A percentile compares a stretch with the other conserved stretches of the same genome.
phyloP scores from a whole-genome alignment of 2,329 filamentous ascomycete species.

The Allantophomopsis cytisporea region DNA sequence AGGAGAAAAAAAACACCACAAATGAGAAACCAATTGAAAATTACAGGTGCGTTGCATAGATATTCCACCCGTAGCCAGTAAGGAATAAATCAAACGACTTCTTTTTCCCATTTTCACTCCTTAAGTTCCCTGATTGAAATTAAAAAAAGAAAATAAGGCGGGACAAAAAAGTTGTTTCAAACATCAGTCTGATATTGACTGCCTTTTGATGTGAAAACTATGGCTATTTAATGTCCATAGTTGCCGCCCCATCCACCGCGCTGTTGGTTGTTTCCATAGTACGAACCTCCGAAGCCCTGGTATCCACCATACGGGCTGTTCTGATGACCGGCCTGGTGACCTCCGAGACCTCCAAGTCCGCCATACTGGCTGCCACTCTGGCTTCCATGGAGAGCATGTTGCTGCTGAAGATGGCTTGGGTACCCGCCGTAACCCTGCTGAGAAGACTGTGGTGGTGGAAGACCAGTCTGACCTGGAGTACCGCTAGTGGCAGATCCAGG shows the following conservation, averaged over 20 bases:
- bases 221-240: conserved; percentile 20
- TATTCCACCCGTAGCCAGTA: too few relatives aligned
- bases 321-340: conserved; percentile 26
- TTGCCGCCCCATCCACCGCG: conserved; percentile 34
- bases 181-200: too few relatives aligned
- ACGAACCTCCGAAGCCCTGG: conserved; percentile 26
- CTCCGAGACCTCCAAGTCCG: conserved; percentile 32
- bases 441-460: conserved; percentile 18
- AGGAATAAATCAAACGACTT: too few relatives aligned
- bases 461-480: conserved; percentile 13
- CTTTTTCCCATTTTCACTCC: too few relatives aligned
- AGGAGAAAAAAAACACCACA: too few relatives aligned
- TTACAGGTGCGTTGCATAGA: too few relatives aligned
- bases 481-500: conserved; percentile 22
- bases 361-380: conserved; percentile 20
- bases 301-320: conserved; percentile 27
- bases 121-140: too few relatives aligned
- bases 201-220: too few relatives aligned
- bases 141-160: too few relatives aligned
- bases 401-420: conserved; percentile 18
- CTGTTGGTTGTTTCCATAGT: conserved; percentile 21
- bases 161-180: too few relatives aligned
- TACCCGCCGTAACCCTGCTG: conserved; percentile 20
- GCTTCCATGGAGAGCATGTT: conserved; percentile 18
- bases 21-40: too few relatives aligned